Evolutionary conservation across 2,329 filamentous ascomycete genomes (phyloP), one percentile per base, ranked within the genome.

Genomic region (Dothidotthia symphoricarpi): DNA sequence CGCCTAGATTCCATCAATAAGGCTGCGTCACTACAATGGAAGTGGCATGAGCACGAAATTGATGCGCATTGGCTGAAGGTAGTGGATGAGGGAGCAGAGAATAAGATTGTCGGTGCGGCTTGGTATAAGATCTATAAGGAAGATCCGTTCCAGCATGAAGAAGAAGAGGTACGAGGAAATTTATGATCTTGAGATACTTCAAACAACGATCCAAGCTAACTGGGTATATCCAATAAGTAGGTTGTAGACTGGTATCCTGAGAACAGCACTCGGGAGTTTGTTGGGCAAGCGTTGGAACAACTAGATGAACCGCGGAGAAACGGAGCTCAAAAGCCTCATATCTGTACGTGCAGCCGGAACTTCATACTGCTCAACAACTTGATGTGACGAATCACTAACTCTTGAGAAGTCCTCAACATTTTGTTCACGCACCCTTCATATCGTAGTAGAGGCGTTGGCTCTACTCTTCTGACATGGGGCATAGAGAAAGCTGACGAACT

Each of bases 381-480:
- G n/a, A n/a, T n/a, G n/a, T n/a, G n/a, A n/a, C n/a, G n/a, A n/a
- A n/a, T n/a, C n/a, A n/a, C n/a, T n/a, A n/a, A n/a, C n/a, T n/a
- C n/a, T n/a, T n/a, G 19, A 27, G n/a, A 27, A 47, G 66, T 64
- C 16, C 55, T 69, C 2, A 53, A 66, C 15, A 61, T 63, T 3
- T 45, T 65, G 28, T 59, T 62, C 38, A 67, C 63, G 2, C 48
- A 61, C 22, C 65, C 65, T 1, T 44, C 45, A 0, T 54, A 62
- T 29, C 53, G 62, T n/a, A 45, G 54, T 8, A 51, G 55, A 12
- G 65, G 66, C 7, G 53, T 56, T 5, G 66, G 59, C 5, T 34
- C 48, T 7, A 55, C 62, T 32, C 47, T 68, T 22, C 39, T 69
- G 19, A 48, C 60, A 25, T 68, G 62, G 53, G 64, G 66, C 8